Conservation (phyloP, 371 early-diverging fungal species). For the Actinomortierella wolfii region DNA sequence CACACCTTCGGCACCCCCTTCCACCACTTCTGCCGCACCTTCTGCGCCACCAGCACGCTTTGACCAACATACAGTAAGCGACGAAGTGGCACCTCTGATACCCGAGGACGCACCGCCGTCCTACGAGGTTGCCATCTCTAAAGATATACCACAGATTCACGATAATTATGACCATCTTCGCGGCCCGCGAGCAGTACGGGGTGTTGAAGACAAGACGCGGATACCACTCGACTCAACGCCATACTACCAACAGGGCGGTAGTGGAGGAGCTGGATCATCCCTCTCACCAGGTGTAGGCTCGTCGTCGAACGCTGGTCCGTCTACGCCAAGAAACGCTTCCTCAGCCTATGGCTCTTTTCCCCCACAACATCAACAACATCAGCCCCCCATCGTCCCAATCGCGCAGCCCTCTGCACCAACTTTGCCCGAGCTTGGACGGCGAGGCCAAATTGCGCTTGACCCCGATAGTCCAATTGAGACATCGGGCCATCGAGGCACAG, state of each 20-base stretch:
- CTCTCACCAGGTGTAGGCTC: not conserved
- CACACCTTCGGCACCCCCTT: too few species aligned
- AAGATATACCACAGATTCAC: constrained; percentile 29
- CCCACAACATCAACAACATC: not conserved
- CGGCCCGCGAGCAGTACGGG: constrained; percentile 36
- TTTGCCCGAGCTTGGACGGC: constrained; percentile 10
- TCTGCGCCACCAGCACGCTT: too few species aligned
- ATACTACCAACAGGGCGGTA: constrained; percentile 9
- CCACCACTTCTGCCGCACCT: too few species aligned
- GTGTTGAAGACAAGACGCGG: constrained; percentile 36
- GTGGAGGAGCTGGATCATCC: constrained; percentile 6
- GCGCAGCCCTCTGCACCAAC: constrained; percentile 8
- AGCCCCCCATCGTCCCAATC: not conserved
- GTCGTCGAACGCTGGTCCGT: not conserved
- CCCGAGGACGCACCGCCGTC: constrained; percentile 30
- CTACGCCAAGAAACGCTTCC: not conserved
- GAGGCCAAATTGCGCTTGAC: constrained; percentile 20
- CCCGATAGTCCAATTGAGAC: constrained; percentile 17
- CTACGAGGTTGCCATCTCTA: constrained; percentile 24
- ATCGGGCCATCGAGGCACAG: constrained; percentile 20
- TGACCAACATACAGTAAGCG: too few species aligned
- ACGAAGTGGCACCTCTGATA: too few species aligned
- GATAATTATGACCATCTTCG: constrained; percentile 41
- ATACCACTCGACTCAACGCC: constrained; percentile 39
- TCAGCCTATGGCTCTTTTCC: constrained; percentile 10